Evolutionary conservation across 2,329 filamentous ascomycete genomes (phyloP).

Genomic region (Aureobasidium sp.): DNA sequence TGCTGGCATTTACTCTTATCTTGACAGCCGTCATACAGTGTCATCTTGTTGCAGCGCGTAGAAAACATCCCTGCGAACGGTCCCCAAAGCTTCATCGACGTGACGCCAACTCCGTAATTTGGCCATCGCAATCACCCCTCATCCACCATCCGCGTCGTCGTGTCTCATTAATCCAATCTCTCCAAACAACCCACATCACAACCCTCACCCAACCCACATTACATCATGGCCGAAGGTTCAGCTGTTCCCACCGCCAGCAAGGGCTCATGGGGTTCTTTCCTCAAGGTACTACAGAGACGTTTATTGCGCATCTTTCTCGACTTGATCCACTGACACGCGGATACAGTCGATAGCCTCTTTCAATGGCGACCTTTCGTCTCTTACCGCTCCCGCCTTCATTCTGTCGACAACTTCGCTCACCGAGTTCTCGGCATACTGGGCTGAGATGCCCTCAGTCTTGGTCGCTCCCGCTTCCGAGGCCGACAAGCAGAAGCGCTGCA

Average conservation of each 20-base stretch:
- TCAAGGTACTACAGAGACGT: slow-evolving; percentile 31
- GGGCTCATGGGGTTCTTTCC: slow-evolving; percentile 41
- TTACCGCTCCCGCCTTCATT: slow-evolving; percentile 49
- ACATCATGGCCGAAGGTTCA: slow-evolving; percentile 30
- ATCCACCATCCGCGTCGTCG: not conserved
- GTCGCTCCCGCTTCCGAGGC: slow-evolving; percentile 71
- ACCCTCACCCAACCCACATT: not conserved
- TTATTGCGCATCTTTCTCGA: not conserved
- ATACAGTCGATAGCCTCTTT: slow-evolving; percentile 43
- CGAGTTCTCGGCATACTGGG: slow-evolving; percentile 50
- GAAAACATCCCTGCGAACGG: not conserved
- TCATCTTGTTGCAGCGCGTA: not conserved
- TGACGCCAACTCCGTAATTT: not conserved
- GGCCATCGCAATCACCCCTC: slow-evolving; percentile 7
- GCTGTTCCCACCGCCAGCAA: slow-evolving; percentile 38
- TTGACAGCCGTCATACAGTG: not conserved
- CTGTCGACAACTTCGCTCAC: slow-evolving; percentile 46
- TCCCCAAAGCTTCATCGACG: not conserved
- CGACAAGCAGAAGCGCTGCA: slow-evolving; percentile 70
- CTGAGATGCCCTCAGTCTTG: slow-evolving; percentile 55
- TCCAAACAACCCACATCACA: not conserved
- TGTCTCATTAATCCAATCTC: not conserved
- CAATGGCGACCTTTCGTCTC: slow-evolving; percentile 47
- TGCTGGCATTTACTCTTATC: not conserved
- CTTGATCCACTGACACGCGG: not conserved